Base-by-base conservation (phyloP, 23 red algal species). In the Gracilaria domingensis region DNA sequence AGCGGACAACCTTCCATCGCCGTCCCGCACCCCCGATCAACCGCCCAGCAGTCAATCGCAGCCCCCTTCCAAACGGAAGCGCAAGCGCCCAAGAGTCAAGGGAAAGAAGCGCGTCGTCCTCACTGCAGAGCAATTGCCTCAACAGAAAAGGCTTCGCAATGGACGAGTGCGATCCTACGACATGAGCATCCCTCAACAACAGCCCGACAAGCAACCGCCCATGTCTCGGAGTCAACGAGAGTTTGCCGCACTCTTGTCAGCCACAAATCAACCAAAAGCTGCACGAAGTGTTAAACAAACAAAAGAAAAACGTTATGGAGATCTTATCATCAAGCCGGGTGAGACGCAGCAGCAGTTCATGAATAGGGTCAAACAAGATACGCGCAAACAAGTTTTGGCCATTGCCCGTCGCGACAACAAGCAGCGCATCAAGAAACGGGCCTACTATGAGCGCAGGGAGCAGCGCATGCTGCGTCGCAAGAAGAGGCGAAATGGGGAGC, bases 401-500 rank as follows among this genome's bases (percentile, higher is more conserved):
- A 76, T 75, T 20, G 84, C 84, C 12, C 42, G 67, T 28, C 32
- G 54, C 25, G 51, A 54, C 29, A 90, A 72, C 74, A 48, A 69
- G 26, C 87, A 90, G 35, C 87, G 76, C 4, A 38, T 60, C 30
- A 90, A 90, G 39, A 90, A 90, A 45, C 54, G 76, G 3, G 87
- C 73, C 48, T 81, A 90, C 45, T 90, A 90, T 48, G 37, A 81
- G 37, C 71, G 54, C 4, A 48, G 87, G 59, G 45, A 80, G 36
- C 70, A 90, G 36, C 71, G 71, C 33, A 44, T 75, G 57, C 11
- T 55, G 20, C 45, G 73, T 17, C 72, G 74, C 32, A 90, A 90
- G 87, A 34, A 71, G n/a, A 48, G 40, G 8, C 25, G 55, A 49
- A 35, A 33, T 18, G 87, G 74, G 1, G 12, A 66, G 26, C n/a